Base-by-base conservation (phyloP, 495 filamentous ascomycete species). In the Tuber brumale region DNA sequence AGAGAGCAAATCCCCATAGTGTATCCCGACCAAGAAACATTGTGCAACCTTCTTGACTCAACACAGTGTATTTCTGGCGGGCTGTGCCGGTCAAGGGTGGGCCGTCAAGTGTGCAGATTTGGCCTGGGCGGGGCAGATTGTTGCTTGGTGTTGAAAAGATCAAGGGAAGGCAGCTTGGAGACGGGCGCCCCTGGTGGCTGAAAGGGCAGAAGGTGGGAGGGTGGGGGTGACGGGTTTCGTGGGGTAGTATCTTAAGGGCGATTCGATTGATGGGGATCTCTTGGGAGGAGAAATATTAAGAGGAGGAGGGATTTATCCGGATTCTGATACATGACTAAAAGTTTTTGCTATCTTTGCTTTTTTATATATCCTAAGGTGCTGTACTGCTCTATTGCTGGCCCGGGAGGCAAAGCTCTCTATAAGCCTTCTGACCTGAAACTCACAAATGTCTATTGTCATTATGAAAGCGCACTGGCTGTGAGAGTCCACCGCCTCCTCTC, bases 211-310 rank as follows among this genome's bases (percentile, higher is more conserved):
- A 27, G n/a, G 23, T 61, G 9, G 51, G 5, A 1, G 46, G 21
- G 23, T n/a, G 2, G 23, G 0, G 0, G n/a, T 1, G 0, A n/a
- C 21, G n/a, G n/a, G n/a, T 9, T 61, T 14, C 23, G 9, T 3
- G 51, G 51, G 2, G 51, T 61, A 10, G n/a, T 51, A 5, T 51
- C 10, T 2, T 51, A 51, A 7, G 19, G 2, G 45, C 45, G 3
- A 8, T n/a, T n/a, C n/a, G n/a, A n/a, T n/a, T n/a, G n/a, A n/a
- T n/a, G n/a, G n/a, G n/a, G n/a, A n/a, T n/a, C n/a, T n/a, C n/a
- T n/a, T n/a, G n/a, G n/a, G 1, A 7, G 8, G 44, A 16, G 44
- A 45, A 45, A 10, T 45, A 45, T 45, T 8, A 8, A 3, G 41
- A 42, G 41, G 41, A 42, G 41, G n/a, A n/a, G n/a, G n/a, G n/a